Evolutionary conservation across 345 rosid species (phyloP).

Genomic region (Syzygium oleosum): DNA sequence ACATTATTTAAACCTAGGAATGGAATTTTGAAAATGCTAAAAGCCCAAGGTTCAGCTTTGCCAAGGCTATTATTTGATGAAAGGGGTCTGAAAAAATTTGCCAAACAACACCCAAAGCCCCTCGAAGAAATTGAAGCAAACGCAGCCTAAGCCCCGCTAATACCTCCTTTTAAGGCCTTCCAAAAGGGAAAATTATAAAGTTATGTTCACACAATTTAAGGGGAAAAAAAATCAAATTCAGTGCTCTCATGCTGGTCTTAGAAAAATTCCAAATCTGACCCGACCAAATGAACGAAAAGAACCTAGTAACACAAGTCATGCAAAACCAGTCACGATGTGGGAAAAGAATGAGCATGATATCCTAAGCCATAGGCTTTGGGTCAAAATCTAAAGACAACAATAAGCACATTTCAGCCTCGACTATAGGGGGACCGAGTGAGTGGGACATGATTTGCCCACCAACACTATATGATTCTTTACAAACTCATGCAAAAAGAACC

Average conservation of each 20-base stretch:
- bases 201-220: neutral
- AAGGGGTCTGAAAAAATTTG: too few relatives aligned
- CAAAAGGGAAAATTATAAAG: neutral
- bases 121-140: too few relatives aligned
- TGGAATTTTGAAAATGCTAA: too few relatives aligned
- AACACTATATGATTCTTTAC: neutral
- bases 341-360: neutral
- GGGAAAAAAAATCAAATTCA: neutral
- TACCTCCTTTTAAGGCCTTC: neutral
- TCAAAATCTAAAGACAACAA: neutral
- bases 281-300: neutral
- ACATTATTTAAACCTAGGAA: too few relatives aligned
- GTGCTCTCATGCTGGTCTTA: neutral
- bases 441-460: neutral
- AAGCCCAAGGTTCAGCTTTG: too few relatives aligned
- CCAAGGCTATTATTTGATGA: too few relatives aligned
- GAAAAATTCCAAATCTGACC: neutral
- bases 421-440: neutral
- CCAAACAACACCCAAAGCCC: too few relatives aligned
- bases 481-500: neutral
- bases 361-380: neutral
- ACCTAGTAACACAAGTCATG: neutral
- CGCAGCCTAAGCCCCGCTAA: neutral
- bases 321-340: neutral
- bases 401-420: neutral